Evolutionary conservation across 306 rosid genomes (phyloP).

Genomic region (Cucurbita moschata): DNA sequence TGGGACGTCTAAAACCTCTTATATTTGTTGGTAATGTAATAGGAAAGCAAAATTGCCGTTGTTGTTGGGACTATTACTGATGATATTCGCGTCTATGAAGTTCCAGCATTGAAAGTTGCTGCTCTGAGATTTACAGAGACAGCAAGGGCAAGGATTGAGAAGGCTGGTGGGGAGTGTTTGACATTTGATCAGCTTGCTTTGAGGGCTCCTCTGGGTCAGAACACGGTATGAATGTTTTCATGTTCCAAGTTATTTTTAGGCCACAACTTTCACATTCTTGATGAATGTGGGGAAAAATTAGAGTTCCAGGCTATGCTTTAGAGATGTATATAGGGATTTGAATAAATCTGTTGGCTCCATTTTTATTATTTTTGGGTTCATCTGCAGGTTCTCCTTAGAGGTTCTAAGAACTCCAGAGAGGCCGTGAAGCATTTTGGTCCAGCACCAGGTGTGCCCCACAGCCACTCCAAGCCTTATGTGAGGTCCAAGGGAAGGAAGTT

Average conservation of each 20-base stretch:
- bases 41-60: slow-evolving; percentile 59
- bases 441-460: slow-evolving; percentile 86
- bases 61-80: slow-evolving; percentile 63
- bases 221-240: slow-evolving; percentile 32
- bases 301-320: background rate
- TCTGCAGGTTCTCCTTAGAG: slow-evolving; percentile 57
- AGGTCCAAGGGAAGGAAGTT: slow-evolving; percentile 64
- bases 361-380: background rate
- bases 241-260: background rate
- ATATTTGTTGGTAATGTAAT: background rate
- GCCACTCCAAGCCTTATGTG: slow-evolving; percentile 67
- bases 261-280: background rate
- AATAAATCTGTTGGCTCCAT: background rate
- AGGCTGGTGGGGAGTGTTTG: slow-evolving; percentile 70
- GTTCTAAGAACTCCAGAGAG: slow-evolving; percentile 64
- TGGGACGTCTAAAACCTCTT: background rate
- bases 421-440: slow-evolving; percentile 83
- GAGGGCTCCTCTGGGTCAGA: slow-evolving; percentile 68
- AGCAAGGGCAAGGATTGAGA: slow-evolving; percentile 69
- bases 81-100: slow-evolving; percentile 52
- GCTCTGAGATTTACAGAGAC: slow-evolving; percentile 74
- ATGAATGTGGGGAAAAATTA: background rate
- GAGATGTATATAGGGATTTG: background rate
- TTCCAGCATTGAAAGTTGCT: slow-evolving; percentile 57
- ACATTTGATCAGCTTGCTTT: slow-evolving; percentile 72